Evolutionary conservation across 805 yeast species (phyloP).

Genomic region (Zygoascus bituminiphila): DNA sequence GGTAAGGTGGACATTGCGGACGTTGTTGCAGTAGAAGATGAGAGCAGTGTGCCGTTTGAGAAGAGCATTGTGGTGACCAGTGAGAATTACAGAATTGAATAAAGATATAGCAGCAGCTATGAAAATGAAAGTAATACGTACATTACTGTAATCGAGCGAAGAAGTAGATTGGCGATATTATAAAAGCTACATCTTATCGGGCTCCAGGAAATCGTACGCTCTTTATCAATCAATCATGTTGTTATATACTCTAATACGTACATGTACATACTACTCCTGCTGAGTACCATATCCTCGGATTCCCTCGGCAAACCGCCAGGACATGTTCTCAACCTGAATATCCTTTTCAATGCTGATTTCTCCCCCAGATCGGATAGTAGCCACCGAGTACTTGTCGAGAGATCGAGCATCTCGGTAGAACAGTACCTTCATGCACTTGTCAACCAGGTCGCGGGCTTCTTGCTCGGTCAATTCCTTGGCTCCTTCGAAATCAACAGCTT

Average conservation of each 20-base stretch:
- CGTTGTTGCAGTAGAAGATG: constrained; percentile 42
- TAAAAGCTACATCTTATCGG: no score
- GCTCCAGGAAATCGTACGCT: no score
- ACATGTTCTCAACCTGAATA: constrained; percentile 62
- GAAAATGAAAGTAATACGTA: no score
- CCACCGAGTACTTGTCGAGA: constrained; percentile 72
- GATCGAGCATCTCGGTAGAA: constrained; percentile 96
- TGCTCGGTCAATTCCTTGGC: constrained; percentile 58
- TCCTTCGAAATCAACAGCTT: constrained; percentile 67
- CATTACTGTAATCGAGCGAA: no score
- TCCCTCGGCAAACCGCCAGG: constrained; percentile 84
- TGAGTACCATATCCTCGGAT: constrained; percentile 87
- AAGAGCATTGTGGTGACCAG: constrained; percentile 33
- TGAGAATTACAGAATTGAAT: constrained; percentile 32
- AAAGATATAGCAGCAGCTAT: constrained; percentile 1
- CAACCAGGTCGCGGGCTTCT: constrained; percentile 68
- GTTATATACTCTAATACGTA: no score
- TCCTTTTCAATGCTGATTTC: constrained; percentile 53
- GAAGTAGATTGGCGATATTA: no score
- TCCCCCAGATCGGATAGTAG: constrained; percentile 57
- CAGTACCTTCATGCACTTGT: constrained; percentile 86
- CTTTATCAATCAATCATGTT: no score
- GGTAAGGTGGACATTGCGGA: constrained; percentile 60
- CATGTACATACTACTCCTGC: constrained; percentile 24
- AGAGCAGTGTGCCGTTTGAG: constrained; percentile 59